Conservation (phyloP, 2,329 filamentous ascomycete genomes). For the Colletotrichum coccodes region DNA sequence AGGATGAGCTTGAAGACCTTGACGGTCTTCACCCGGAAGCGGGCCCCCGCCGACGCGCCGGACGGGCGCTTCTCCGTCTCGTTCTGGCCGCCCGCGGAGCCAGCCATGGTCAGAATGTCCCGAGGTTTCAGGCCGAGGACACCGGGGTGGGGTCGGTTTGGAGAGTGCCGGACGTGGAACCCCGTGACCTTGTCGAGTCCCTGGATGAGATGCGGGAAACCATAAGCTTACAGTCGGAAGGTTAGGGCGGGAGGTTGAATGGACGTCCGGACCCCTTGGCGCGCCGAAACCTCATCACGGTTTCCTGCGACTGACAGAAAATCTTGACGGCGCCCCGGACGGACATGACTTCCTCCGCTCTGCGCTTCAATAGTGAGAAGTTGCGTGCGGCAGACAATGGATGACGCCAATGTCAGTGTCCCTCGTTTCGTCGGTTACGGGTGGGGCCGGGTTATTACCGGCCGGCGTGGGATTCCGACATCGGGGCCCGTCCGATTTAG, state of each 20-base stretch:
- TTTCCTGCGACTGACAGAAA: background rate
- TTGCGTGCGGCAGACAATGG: background rate
- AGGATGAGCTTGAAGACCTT: slow-evolving; percentile 47
- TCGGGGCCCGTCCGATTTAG: background rate
- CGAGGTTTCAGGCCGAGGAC: background rate
- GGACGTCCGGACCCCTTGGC: background rate
- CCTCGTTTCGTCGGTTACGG: background rate
- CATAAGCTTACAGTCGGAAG: background rate
- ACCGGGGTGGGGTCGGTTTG: background rate
- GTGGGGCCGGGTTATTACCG: slow-evolving; percentile 29
- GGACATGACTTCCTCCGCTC: slow-evolving; percentile 28
- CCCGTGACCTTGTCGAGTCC: background rate
- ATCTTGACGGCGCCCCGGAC: background rate
- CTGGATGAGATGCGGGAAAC: background rate
- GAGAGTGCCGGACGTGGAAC: background rate
- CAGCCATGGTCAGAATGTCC: slow-evolving; percentile 7
- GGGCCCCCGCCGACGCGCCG: background rate
- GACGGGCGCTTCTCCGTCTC: background rate
- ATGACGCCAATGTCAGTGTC: slow-evolving; percentile 26
- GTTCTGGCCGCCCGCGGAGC: background rate
- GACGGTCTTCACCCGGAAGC: slow-evolving; percentile 1
- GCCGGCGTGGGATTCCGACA: slow-evolving; percentile 20
- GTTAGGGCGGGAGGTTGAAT: background rate
- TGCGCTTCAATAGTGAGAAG: background rate
- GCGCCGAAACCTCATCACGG: background rate